Evolutionary conservation across 2,329 filamentous ascomycete genomes (phyloP).

Genomic region (Didymella segeticola): DNA sequence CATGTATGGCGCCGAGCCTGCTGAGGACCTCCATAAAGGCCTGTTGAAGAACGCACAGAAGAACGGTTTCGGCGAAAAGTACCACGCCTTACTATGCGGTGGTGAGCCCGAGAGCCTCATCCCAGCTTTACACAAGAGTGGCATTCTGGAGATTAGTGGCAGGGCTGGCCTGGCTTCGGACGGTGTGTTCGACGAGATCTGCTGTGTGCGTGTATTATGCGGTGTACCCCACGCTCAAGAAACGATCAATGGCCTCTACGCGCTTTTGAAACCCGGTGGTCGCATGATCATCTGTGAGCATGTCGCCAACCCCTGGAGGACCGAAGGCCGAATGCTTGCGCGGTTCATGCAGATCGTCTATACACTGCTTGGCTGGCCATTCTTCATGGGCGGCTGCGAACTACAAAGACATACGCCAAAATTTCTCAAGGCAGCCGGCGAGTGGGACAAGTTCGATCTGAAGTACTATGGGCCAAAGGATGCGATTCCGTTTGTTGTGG

Average conservation of each 20-base stretch:
- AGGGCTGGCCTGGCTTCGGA: slow-evolving; percentile 31
- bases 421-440: slow-evolving; percentile 53
- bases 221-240: slow-evolving; percentile 58
- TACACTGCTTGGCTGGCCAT: slow-evolving; percentile 57
- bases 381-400: slow-evolving; percentile 60
- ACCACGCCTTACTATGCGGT: slow-evolving; percentile 57
- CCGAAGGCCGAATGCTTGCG: slow-evolving; percentile 54
- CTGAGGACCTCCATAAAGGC: slow-evolving; percentile 54
- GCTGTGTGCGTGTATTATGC: slow-evolving; percentile 62
- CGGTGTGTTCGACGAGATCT: slow-evolving; percentile 62
- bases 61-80: slow-evolving; percentile 55
- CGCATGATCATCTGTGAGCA: slow-evolving; percentile 64
- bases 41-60: slow-evolving; percentile 52
- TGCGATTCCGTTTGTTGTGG: slow-evolving; percentile 46
- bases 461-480: slow-evolving; percentile 44
- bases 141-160: slow-evolving; percentile 42
- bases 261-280: slow-evolving; percentile 61
- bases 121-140: slow-evolving; percentile 53
- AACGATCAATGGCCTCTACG: slow-evolving; percentile 57
- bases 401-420: slow-evolving; percentile 58
- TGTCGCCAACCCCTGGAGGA: slow-evolving; percentile 59
- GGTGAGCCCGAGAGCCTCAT: slow-evolving; percentile 57
- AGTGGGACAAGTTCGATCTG: slow-evolving; percentile 59
- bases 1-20: slow-evolving; percentile 64
- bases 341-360: slow-evolving; percentile 56